phyloP scores from a whole-genome alignment of 495 filamentous ascomycete genomes.

The Podospora conica region DNA sequence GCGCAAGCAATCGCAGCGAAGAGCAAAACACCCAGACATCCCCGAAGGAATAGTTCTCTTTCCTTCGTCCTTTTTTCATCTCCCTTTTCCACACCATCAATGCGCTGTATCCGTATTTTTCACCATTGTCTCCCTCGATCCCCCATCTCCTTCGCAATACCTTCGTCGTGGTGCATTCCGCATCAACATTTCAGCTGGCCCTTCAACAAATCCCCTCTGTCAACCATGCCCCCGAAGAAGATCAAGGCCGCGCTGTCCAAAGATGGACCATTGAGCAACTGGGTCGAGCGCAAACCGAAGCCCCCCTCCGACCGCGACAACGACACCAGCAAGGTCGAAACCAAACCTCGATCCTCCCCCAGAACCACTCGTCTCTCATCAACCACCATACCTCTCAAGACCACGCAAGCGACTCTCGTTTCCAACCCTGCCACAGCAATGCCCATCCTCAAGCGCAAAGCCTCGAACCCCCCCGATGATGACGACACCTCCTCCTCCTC shows the following conservation, averaged over 20 bases:
- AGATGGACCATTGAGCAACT: background rate
- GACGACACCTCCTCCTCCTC: background rate
- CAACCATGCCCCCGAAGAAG: background rate
- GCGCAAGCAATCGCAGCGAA: slow-evolving; percentile 9
- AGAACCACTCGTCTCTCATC: background rate
- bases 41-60: background rate
- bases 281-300: background rate
- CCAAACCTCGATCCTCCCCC: background rate
- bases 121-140: background rate
- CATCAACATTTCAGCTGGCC: background rate
- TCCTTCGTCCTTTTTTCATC: background rate
- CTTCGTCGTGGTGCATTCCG: background rate
- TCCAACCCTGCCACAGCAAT: background rate
- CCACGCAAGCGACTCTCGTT: background rate
- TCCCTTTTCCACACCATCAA: background rate
- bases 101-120: background rate
- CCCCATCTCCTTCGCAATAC: background rate
- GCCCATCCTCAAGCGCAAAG: background rate
- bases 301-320: background rate
- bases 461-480: background rate
- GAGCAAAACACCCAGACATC: background rate
- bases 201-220: background rate
- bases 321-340: background rate
- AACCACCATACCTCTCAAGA: background rate
- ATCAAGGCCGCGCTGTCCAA: background rate